phyloP scores from a whole-genome alignment of 371 early-diverging fungal genomes.

The Parasitella parasitica region DNA sequence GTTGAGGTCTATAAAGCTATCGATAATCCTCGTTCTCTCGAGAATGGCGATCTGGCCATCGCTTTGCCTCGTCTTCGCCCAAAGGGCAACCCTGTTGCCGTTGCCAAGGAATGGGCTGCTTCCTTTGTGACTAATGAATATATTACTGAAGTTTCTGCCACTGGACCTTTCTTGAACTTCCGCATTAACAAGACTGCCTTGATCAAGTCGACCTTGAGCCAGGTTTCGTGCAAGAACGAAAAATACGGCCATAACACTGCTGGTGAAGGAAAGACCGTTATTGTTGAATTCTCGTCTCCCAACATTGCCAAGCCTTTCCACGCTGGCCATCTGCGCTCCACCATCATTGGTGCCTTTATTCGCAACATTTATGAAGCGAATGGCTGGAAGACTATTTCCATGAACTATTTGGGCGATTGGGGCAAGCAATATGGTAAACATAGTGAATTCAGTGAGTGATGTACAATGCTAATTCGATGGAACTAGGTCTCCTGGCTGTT shows the following conservation, averaged over 20 bases:
- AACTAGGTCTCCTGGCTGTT: slow-evolving; percentile 89
- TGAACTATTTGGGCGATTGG: slow-evolving; percentile 99
- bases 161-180: slow-evolving; percentile 89
- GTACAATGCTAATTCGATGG: too few relatives aligned
- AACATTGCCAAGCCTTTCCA: slow-evolving; percentile 99
- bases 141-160: slow-evolving; percentile 56
- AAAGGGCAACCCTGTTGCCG: slow-evolving; percentile 78
- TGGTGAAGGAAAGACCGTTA: slow-evolving; percentile 70
- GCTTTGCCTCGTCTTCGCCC: slow-evolving; percentile 85
- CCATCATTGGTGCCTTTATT: slow-evolving; percentile 96
- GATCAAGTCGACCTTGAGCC: slow-evolving; percentile 47
- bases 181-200: slow-evolving; percentile 65
- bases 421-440: slow-evolving; percentile 96
- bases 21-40: slow-evolving; percentile 62
- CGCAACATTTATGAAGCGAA: slow-evolving; percentile 77
- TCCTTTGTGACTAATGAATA: slow-evolving; percentile 66
- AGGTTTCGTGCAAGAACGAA: slow-evolving; percentile 48
- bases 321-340: slow-evolving; percentile 97
- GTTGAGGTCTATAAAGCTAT: slow-evolving; percentile 50
- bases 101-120: slow-evolving; percentile 75
- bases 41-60: slow-evolving; percentile 79
- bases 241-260: slow-evolving; percentile 67
- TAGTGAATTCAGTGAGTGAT: too few relatives aligned
- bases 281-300: slow-evolving; percentile 96
- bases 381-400: slow-evolving; percentile 89